These are phyloP conservation scores for Meira nashicola DNA, from an alignment of 1,284 basidiomycete species.

Conservation along the genomic window DNA sequence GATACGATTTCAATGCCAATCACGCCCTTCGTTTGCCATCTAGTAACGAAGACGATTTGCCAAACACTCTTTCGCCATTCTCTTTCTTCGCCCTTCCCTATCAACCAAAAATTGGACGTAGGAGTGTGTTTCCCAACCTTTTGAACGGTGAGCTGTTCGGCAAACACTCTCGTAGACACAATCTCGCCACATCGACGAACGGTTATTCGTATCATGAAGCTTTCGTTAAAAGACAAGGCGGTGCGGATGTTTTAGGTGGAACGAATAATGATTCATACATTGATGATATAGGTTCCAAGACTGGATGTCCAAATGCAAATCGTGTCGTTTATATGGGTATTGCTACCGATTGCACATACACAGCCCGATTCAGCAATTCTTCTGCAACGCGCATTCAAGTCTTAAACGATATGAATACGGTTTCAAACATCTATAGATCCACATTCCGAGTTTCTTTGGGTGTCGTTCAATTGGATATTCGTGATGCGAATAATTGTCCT, in stretches of 20 bases:
- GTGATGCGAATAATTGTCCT: slow-evolving; percentile 54
- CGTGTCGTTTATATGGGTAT: slow-evolving; percentile 79
- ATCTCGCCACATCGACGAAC: not conserved
- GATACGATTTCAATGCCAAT: slow-evolving; percentile 34
- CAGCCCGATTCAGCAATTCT: slow-evolving; percentile 23
- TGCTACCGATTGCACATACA: slow-evolving; percentile 79
- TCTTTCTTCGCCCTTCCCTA: slow-evolving; percentile 34
- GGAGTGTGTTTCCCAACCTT: not conserved
- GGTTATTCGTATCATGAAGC: not conserved
- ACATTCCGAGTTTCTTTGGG: slow-evolving; percentile 83
- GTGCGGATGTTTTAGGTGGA: slow-evolving; percentile 16
- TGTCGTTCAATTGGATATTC: slow-evolving; percentile 72
- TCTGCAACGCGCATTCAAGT: slow-evolving; percentile 62
- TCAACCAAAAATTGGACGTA: not conserved
- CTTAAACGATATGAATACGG: slow-evolving; percentile 69
- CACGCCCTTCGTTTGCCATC: slow-evolving; percentile 29
- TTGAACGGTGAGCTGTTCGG: not conserved
- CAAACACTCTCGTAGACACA: not conserved
- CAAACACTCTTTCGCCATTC: slow-evolving; percentile 17
- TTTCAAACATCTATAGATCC: slow-evolving; percentile 66
- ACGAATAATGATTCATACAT: slow-evolving; percentile 15
- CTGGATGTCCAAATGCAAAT: slow-evolving; percentile 70
- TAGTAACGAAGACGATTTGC: slow-evolving; percentile 29
- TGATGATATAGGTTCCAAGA: slow-evolving; percentile 55
- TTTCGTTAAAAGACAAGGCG: slow-evolving; percentile 24